These are phyloP conservation scores for Zelonia costaricensis DNA, from an alignment of 208 protist species.

Conservation along the genomic window DNA sequence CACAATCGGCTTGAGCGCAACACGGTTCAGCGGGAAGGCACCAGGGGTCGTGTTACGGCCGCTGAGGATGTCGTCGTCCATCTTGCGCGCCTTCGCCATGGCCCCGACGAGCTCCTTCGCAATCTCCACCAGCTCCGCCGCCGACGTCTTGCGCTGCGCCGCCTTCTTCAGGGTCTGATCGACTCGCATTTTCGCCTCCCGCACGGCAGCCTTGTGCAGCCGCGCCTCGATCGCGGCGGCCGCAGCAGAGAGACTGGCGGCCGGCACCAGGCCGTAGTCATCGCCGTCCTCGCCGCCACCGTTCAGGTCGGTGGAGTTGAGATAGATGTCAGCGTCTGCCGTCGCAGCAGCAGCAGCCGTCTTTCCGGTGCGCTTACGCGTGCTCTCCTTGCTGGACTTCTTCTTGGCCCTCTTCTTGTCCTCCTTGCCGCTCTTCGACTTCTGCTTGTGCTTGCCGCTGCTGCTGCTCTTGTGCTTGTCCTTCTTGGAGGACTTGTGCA, in stretches of 20 bases:
- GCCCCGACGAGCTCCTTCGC: slow-evolving; percentile 26
- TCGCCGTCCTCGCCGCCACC: background rate
- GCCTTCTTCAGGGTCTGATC: slow-evolving; percentile 25
- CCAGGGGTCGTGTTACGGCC: slow-evolving; percentile 16
- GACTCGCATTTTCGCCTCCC: slow-evolving; percentile 19
- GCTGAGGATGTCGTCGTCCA: slow-evolving; percentile 27
- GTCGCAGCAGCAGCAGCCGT: slow-evolving; percentile 4
- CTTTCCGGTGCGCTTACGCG: background rate
- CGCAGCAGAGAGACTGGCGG: slow-evolving; percentile 5
- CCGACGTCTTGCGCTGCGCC: slow-evolving; percentile 11
- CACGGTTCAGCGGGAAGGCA: slow-evolving; percentile 58
- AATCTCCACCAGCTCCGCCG: slow-evolving; percentile 18
- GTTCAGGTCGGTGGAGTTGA: too few species aligned
- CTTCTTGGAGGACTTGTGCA: slow-evolving; percentile 29
- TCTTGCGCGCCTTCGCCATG: slow-evolving; percentile 31
- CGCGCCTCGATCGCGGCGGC: slow-evolving; percentile 17
- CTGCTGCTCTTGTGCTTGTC: slow-evolving; percentile 24
- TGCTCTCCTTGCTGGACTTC: slow-evolving; percentile 14
- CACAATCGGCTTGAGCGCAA: slow-evolving; percentile 47
- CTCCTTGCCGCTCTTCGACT: slow-evolving; percentile 22
- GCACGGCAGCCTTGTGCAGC: slow-evolving; percentile 16
- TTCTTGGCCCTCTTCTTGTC: slow-evolving; percentile 26
- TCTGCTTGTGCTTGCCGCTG: slow-evolving; percentile 18
- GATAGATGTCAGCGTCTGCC: too few species aligned
- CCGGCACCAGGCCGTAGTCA: slow-evolving; percentile 22